These are phyloP conservation scores for Exophiala dermatitidis DNA, from an alignment of 2,329 filamentous ascomycete genomes.

Conservation along the genomic window DNA sequence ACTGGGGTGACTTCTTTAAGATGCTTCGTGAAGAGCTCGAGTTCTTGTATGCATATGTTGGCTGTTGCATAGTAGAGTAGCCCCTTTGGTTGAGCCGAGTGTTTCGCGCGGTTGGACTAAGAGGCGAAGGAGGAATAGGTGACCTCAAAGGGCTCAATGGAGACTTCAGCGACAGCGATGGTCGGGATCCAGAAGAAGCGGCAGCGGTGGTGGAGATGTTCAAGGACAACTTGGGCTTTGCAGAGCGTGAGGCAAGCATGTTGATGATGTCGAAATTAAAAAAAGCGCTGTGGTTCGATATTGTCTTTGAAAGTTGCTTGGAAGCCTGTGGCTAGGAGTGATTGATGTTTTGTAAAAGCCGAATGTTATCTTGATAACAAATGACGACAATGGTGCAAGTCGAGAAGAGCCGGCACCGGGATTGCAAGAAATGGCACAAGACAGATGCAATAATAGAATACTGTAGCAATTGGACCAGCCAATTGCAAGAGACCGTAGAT, in stretches of 20 bases:
- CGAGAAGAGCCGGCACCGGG: not conserved
- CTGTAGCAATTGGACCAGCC: constrained; percentile 38
- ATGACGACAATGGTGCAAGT: not conserved
- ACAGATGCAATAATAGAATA: constrained; percentile 19
- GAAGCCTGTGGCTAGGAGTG: no score
- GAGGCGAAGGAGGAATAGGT: constrained; percentile 37
- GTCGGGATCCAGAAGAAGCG: constrained; percentile 30
- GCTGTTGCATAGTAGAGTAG: constrained; percentile 36
- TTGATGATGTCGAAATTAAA: constrained; percentile 6
- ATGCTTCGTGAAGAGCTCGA: constrained; percentile 42
- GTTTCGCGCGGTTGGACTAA: constrained; percentile 38
- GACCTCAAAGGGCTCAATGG: constrained; percentile 35
- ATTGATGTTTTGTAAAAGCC: no score
- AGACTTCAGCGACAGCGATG: constrained; percentile 39
- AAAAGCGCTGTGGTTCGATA: not conserved
- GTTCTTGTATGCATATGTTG: constrained; percentile 40
- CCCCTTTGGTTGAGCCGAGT: constrained; percentile 33
- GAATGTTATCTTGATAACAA: constrained; percentile 2
- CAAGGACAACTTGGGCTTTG: constrained; percentile 43
- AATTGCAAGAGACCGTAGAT: constrained; percentile 31
- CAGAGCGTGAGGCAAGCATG: constrained; percentile 38
- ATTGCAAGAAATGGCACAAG: not conserved
- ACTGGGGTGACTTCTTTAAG: constrained; percentile 38
- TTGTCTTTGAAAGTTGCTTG: no score
- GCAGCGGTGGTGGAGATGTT: constrained; percentile 35